Evolutionary conservation across 192 early-diverging fungal species (phyloP), one percentile per base, ranked within the genome.

Genomic region (Coemansia sp.): DNA sequence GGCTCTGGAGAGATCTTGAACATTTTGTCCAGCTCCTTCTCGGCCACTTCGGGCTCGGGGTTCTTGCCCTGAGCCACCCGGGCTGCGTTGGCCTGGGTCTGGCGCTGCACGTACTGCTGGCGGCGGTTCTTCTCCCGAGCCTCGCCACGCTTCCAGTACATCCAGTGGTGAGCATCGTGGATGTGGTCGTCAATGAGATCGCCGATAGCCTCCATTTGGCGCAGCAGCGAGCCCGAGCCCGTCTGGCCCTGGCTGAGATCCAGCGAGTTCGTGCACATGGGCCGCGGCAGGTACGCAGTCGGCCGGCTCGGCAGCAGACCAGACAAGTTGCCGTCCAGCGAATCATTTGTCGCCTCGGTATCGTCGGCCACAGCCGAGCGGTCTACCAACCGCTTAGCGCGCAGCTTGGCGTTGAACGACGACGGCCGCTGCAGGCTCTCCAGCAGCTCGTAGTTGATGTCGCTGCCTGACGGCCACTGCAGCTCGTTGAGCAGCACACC

Each of bases 131-230:
- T 89, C 70, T 98, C 97, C 73, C 91, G 89, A 62, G 89, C 87
- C 71, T 91, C 82, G 57, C 85, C 89, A 66, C 94, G 89, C 81
- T 97, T 91, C 97, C 97, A 98, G 75, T 92, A 91, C 65, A 91
- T 88, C 85, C 93, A 95, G 68, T 92, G 88, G 85, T 88, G 89
- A 63, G 93, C 90, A 68, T 96, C 91, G 77, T 93, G 92, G 50
- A 88, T 88, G 57, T 96, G 88, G 23, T 91, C 93, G 59, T 99
- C 97, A 23, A 95, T 86, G 72, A 92, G 91, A 71, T 96, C 95
- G 44, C 93, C 81, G 73, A 90, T 91, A 14, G 87, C 82, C 75
- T 95, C 94, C 44, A 91, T 74, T 62, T 74, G 78, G 11, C 73
- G 72, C 47, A 34, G 17, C 26, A 81, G 66, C 31, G 69, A 65